phyloP scores from a whole-genome alignment of 805 yeast species.

The Nakazawaea populi region DNA sequence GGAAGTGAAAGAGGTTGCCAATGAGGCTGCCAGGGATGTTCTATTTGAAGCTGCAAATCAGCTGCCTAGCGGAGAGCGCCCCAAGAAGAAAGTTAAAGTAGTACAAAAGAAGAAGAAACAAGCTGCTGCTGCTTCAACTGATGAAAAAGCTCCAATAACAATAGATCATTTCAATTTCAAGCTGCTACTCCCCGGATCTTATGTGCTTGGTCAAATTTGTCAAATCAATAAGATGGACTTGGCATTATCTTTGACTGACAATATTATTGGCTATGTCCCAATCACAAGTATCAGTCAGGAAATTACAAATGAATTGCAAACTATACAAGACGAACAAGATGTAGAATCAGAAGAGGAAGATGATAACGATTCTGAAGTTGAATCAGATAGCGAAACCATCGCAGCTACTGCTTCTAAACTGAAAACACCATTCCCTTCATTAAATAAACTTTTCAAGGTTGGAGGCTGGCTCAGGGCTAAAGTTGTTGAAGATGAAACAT shows the following conservation, averaged over 20 bases:
- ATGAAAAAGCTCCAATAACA: constrained; percentile 31
- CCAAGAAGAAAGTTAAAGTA: constrained; percentile 34
- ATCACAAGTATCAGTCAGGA: constrained; percentile 66
- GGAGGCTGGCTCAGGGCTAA: constrained; percentile 88
- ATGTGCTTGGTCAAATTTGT: constrained; percentile 71
- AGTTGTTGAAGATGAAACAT: constrained; percentile 52
- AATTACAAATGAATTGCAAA: constrained; percentile 51
- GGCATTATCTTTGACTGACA: constrained; percentile 71
- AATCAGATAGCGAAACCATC: constrained; percentile 19
- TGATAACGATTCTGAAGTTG: constrained; percentile 16
- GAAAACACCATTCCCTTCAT: constrained; percentile 46
- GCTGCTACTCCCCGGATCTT: constrained; percentile 62
- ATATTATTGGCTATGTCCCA: constrained; percentile 72
- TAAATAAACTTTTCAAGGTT: constrained; percentile 45
- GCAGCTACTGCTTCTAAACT: constrained; percentile 15
- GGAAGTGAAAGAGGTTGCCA: constrained; percentile 88
- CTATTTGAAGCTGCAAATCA: constrained; percentile 42
- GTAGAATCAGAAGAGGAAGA: constrained; percentile 33
- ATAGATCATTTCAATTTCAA: constrained; percentile 61
- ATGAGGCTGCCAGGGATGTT: constrained; percentile 87
- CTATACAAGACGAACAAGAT: constrained; percentile 43
- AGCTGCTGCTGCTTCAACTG: constrained; percentile 19
- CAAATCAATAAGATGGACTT: constrained; percentile 58
- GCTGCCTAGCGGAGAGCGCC: constrained; percentile 18
- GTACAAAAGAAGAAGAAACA: constrained; percentile 17